Base-by-base conservation (phyloP, 257 asterid genomes). In the Solanum phureja region DNA sequence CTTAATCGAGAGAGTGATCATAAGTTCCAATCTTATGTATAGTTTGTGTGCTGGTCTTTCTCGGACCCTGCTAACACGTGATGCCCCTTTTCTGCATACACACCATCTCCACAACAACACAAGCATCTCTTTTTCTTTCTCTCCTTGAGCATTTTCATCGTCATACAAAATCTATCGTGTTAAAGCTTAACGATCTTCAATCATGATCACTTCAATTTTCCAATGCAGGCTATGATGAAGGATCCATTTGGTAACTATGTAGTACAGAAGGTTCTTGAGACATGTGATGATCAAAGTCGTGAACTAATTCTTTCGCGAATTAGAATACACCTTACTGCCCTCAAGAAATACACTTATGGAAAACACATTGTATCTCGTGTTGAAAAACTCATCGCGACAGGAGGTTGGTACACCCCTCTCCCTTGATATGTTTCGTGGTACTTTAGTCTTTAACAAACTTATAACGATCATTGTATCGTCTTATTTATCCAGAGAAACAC, bases 261-360 rank as follows among this genome's bases (percentile, higher is more conserved):
- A 29, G 31, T 29, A 29, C 31, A 29, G 31, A 96, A 94, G 89
- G 96, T 96, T n/a, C 95, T 96, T 3, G 98, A 95, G 92, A 96
- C 98, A 2, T 96, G 98, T 69, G 98, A 96, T 83, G 95, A 93
- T 29, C 91, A 87, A 33, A 94, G 92, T 91, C 94, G 95, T 2
- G 96, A 94, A 90, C 87, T 95, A 38, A 93, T 95, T 83, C 91
- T 95, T 74, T 94, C 98, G 10, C 96, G 98, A 35, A 93, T 96
- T 83, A 95, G 93, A 92, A 92, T 95, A 87, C 99, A 96, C 91
- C 87, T 96, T 91, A 91, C 75, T 76, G 86, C 97, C 66, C 98
- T 96, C 86, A 95, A 95, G 93, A 94, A 89, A 91, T 96, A 94
- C 93, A 95, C 99, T 79, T 96, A 96, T 4, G 98, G 98, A 8